Base-by-base conservation (phyloP, 345 rosid species). In the Corchorus capsularis region DNA sequence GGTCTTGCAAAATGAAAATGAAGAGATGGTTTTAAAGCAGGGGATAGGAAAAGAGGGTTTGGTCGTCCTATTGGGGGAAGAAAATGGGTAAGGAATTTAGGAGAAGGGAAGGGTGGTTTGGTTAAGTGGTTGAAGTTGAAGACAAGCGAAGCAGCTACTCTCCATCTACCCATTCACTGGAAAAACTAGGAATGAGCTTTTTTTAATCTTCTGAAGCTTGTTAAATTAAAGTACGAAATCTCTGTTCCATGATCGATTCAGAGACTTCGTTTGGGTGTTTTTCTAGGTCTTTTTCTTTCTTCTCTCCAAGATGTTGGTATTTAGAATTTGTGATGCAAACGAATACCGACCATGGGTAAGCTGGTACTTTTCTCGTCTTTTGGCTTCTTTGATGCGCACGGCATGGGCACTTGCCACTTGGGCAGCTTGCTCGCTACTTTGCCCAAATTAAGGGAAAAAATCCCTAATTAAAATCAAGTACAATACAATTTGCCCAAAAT, bases 121-220 rank as follows among this genome's bases (percentile, higher is more conserved):
- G 75, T 10, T 4, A 82, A 11, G 77, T 78, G 85, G 70, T 74
- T 74, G 79, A 83, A 72, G 70, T 74, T 74, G 79, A 83, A 72
- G 81, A 82, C 74, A 80, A 82, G 81, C 70, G 88, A 77, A 78
- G 86, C 78, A 64, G 84, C 71, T 70, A 83, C 79, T 71, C 90
- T 82, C 97, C 92, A 89, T 87, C 89, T 83, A 82, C 94, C 97
- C 95, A 89, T 94, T 88, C 89, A 85, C 85, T 39, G 63, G 8
- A 54, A 73, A 70, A 17, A 56, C 27, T 27, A 27, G 16, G 60
- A 22, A 50, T 12, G 76, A 7, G 10, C 6, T 4, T 14, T 56
- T n/a, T 22, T 64, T 4, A 20, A 47, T 39, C 43, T 39, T 39
- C 6, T 39, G 1, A 0, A 27, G 37, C 4, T 59, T 10, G 37